Evolutionary conservation across 2,329 filamentous ascomycete species (phyloP).

Genomic region (Epichloe amarillans): DNA sequence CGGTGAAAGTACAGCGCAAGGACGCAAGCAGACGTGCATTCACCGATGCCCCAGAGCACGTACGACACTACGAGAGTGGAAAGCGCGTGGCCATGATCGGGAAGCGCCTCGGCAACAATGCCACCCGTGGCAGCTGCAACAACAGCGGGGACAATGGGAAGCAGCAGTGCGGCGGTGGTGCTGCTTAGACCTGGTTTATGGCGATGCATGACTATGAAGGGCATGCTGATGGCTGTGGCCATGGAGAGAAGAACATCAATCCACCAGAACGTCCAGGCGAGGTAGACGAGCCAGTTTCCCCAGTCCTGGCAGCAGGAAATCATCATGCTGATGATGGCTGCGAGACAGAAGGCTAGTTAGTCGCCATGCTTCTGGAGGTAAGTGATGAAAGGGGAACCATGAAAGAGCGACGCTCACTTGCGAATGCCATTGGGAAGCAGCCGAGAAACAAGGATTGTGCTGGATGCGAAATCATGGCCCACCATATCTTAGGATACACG

Average conservation of each 20-base stretch:
- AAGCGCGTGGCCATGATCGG: slow-evolving; percentile 39
- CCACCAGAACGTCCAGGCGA: slow-evolving; percentile 47
- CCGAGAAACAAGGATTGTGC: slow-evolving; percentile 56
- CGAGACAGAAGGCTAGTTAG: neutral
- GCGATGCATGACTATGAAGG: slow-evolving; percentile 39
- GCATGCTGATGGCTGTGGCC: slow-evolving; percentile 39
- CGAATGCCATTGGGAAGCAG: slow-evolving; percentile 55
- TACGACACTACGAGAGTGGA: slow-evolving; percentile 53
- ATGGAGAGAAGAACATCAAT: slow-evolving; percentile 39
- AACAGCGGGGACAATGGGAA: slow-evolving; percentile 54
- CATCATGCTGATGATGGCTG: slow-evolving; percentile 50
- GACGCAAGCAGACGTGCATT: slow-evolving; percentile 43
- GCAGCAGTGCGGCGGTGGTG: slow-evolving; percentile 51
- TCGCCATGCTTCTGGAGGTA: neutral
- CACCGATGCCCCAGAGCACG: slow-evolving; percentile 54
- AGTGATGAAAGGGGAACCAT: neutral
- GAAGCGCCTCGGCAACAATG: slow-evolving; percentile 47
- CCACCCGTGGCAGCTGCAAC: slow-evolving; percentile 52
- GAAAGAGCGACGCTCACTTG: slow-evolving; percentile 25
- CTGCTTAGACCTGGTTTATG: slow-evolving; percentile 34
- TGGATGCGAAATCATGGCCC: slow-evolving; percentile 51
- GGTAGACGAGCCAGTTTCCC: slow-evolving; percentile 41
- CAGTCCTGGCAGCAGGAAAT: slow-evolving; percentile 48
- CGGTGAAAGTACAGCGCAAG: slow-evolving; percentile 58
- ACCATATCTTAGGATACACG: slow-evolving; percentile 53